Base-by-base conservation (phyloP, 257 asterid genomes). In the Ballota nigra region DNA sequence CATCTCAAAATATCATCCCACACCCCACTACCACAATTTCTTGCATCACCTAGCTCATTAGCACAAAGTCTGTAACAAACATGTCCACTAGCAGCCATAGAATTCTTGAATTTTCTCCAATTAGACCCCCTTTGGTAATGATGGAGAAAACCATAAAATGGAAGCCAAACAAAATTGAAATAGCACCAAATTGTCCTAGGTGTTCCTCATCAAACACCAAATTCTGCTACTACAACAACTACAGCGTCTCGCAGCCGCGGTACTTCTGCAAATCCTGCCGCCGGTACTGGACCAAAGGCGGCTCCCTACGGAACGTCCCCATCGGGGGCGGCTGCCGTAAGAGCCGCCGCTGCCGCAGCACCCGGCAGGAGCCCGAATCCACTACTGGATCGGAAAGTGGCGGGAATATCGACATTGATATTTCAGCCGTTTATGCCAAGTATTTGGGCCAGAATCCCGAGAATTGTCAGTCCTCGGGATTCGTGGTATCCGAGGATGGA, bases 231-330 rank as follows among this genome's bases (percentile, higher is more conserved):
- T 89, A 87, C 90, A 87, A 89, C 87, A 89, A 90, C 72, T 90
- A 90, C 56, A 87, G 87, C 63, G 76, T 81, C 36, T 86, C 96
- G 3, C 95, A 90, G 61, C 96, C 94, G 13, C 59, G 95, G 43
- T 87, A 88, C 85, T 91, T 91, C 63, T 90, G 97, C 75, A 91
- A 87, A 63, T 79, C 81, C 38, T 90, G 95, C 71, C 79, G 85
- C 63, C 81, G 96, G 63, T 86, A 87, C 76, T 91, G 97, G 97
- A 88, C 97, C 18, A 85, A 87, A 11, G 97, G 97, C n/a, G 94
- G 96, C 53, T 79, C 96, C 4, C 38, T 90, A 8, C 36, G 92
- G n/a, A 88, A 86, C 53, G 90, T 90, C n/a, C 97, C 97, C 0
- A 72, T 88, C 11, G 94, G 94, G 0, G 96, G 97, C 2, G 90